phyloP scores from a whole-genome alignment of 306 rosid species.

The Trifolium subterraneum region DNA sequence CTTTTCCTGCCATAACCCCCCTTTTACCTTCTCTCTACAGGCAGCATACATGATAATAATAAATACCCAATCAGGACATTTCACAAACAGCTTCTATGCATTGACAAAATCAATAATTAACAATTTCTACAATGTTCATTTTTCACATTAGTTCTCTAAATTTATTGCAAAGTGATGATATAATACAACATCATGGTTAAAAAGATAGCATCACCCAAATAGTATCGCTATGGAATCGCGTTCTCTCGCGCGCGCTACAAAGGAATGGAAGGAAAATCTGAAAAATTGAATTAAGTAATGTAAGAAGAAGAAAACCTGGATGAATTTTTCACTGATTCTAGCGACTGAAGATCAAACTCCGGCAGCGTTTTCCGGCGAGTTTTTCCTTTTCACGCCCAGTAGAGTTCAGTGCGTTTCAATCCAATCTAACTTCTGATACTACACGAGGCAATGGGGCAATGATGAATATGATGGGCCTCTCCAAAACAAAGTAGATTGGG shows the following conservation, averaged over 20 bases:
- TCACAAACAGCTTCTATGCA: neutral
- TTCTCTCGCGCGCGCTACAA: neutral
- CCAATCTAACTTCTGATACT: neutral
- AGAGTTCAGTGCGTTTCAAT: neutral
- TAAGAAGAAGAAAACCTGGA: neutral
- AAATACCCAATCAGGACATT: neutral
- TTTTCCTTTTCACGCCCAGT: neutral
- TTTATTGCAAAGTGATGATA: neutral
- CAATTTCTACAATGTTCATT: neutral
- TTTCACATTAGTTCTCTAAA: neutral
- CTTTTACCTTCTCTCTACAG: too few relatives aligned
- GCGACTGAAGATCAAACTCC: neutral
- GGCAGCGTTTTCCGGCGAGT: neutral
- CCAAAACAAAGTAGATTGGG: neutral
- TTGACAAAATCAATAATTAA: neutral
- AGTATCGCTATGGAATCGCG: neutral
- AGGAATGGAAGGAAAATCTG: neutral
- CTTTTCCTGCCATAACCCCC: slow-evolving; percentile 1
- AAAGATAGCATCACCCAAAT: neutral
- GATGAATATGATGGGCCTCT: neutral
- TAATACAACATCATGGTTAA: neutral
- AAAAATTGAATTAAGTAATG: neutral
- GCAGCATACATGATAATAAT: too few relatives aligned
- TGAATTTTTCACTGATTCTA: neutral
- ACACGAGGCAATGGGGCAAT: neutral